Conservation (phyloP, 306 rosid species). For the Rosa multiflora region DNA sequence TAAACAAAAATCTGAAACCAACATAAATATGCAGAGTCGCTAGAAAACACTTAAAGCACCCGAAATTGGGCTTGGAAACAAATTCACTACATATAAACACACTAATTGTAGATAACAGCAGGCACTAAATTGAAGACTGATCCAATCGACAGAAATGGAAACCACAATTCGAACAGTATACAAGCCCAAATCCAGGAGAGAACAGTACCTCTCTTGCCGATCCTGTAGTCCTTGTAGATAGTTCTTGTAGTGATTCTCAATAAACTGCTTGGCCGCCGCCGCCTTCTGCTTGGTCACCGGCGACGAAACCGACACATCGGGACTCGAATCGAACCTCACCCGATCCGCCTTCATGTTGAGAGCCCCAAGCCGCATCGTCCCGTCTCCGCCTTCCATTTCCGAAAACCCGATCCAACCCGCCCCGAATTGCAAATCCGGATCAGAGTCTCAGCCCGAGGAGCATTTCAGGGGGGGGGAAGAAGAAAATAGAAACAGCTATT, state of each 20-base stretch:
- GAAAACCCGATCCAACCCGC: conserved; percentile 18
- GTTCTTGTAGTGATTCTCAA: conserved; percentile 97
- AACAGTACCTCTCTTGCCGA: conserved; percentile 79
- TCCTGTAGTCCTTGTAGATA: conserved; percentile 92
- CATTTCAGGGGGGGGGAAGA: conserved; percentile 5
- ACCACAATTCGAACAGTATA: background rate
- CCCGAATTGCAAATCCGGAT: background rate
- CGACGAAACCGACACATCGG: conserved; percentile 86
- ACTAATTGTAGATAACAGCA: background rate
- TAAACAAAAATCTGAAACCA: background rate
- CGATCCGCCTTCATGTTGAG: conserved; percentile 73
- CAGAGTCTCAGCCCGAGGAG: conserved; percentile 20
- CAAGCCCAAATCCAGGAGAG: background rate
- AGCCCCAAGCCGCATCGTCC: conserved; percentile 79
- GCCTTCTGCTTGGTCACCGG: conserved; percentile 97
- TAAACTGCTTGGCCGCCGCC: conserved; percentile 90
- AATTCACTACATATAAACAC: background rate
- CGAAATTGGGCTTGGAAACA: background rate
- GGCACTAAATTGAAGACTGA: background rate
- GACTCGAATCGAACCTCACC: conserved; percentile 54
- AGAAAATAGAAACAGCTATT: conserved; percentile 15
- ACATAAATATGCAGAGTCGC: background rate
- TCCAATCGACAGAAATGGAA: background rate
- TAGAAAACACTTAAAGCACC: too few relatives aligned
- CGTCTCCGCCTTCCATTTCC: conserved; percentile 80